Conservation (phyloP, 2,329 filamentous ascomycete species). For the Colletotrichum somersetense region DNA sequence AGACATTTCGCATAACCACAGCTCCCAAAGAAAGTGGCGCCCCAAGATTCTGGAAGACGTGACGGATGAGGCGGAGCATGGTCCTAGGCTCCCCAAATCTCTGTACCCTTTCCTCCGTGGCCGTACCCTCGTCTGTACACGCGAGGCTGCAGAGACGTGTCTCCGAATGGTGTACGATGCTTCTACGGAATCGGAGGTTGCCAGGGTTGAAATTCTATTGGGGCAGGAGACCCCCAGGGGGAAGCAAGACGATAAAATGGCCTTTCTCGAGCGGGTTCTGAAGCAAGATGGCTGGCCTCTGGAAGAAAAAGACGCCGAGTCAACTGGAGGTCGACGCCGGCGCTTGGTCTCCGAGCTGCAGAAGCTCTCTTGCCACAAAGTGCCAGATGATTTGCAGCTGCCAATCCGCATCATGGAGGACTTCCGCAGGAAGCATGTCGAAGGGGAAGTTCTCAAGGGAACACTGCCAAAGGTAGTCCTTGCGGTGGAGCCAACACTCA, state of each 20-base stretch:
- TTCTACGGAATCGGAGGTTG: constrained; percentile 32
- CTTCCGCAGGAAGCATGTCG: constrained; percentile 42
- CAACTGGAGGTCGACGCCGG: constrained; percentile 13
- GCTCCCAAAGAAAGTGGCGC: constrained; percentile 51
- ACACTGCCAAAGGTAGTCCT: constrained; percentile 48
- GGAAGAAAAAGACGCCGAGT: constrained; percentile 11
- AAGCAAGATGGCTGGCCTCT: constrained; percentile 14
- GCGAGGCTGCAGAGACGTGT: constrained; percentile 55
- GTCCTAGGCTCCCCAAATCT: constrained; percentile 38
- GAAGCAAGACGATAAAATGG: constrained; percentile 31
- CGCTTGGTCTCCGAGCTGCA: constrained; percentile 48
- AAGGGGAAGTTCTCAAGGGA: constrained; percentile 42
- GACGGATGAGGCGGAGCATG: constrained; percentile 39
- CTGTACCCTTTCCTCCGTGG: constrained; percentile 52
- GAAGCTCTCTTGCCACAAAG: constrained; percentile 49
- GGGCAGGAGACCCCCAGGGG: constrained; percentile 18
- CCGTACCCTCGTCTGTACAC: constrained; percentile 53
- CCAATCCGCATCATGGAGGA: constrained; percentile 49
- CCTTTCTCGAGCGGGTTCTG: constrained; percentile 18
- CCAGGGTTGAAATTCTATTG: constrained; percentile 26
- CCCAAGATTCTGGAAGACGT: constrained; percentile 39
- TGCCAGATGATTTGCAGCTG: constrained; percentile 51
- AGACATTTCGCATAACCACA: constrained; percentile 53
- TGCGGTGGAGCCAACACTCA: constrained; percentile 50
- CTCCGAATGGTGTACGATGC: constrained; percentile 42